A percentile compares a stretch with the other conserved stretches of the same genome.
These are phyloP conservation scores for Ceratobasidium sp. DNA, from an alignment of 1,284 basidiomycete species.

Conservation along the genomic window DNA sequence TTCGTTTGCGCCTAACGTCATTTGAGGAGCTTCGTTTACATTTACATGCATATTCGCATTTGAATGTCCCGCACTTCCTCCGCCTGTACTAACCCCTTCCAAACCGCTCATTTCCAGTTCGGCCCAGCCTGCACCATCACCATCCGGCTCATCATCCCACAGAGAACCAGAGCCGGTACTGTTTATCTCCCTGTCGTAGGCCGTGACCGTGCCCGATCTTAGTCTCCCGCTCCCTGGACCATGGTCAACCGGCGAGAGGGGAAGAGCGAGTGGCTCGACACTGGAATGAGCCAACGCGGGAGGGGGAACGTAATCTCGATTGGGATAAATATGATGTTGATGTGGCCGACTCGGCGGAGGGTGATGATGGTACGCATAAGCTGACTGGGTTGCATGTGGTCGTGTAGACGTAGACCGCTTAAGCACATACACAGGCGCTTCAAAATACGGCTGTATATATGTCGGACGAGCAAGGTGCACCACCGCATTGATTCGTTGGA, in stretches of 20 bases:
- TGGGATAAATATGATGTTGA: constrained; percentile 17
- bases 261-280: constrained; percentile 16
- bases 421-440: constrained; percentile 37
- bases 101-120: constrained; percentile 41
- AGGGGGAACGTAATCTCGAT: constrained; percentile 3
- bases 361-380: neutral
- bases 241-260: constrained; percentile 40
- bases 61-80: neutral
- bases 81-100: constrained; percentile 30
- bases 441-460: constrained; percentile 32
- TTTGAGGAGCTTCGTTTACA: neutral
- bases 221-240: constrained; percentile 30
- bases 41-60: neutral
- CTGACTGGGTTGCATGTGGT: constrained; percentile 29
- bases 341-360: neutral
- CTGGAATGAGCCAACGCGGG: neutral
- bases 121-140: constrained; percentile 33
- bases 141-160: constrained; percentile 12
- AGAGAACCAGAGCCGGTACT: too few relatives aligned
- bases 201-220: constrained; percentile 37
- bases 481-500: constrained; percentile 16
- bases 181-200: constrained; percentile 12
- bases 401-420: constrained; percentile 17
- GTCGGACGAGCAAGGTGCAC: constrained; percentile 11
- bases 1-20: neutral